Base-by-base conservation (phyloP, 2,329 filamentous ascomycete species). In the Tolypocladium inflatum region DNA sequence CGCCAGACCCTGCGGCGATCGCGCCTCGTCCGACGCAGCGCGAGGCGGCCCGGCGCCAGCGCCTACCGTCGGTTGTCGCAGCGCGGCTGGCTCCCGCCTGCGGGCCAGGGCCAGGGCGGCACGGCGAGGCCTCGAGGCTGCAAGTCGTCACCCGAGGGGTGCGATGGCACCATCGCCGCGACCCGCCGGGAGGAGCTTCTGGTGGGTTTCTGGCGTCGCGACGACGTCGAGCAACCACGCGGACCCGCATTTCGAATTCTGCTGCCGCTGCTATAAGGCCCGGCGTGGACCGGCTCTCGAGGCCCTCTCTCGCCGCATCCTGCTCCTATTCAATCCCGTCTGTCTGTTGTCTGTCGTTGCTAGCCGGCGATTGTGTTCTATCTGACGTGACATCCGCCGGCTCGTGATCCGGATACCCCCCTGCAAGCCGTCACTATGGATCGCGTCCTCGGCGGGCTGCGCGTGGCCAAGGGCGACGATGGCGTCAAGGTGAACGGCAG, bases 101-200 rank as follows among this genome's bases (percentile, higher is more conserved):
- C 30, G 21, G 8, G 10, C 10, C 37, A 38, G 37, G 35, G 35
- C 35, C 33, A 26, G 38, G 35, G 8, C 35, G 6, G 26, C 26
- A 30, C 26, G 3, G 4, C 43, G 19, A 13, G 37, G 56, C 33
- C 33, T 48, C 17, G 30, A 6, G 13, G 37, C 9, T 10, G 41
- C 39, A 58, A 59, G 41, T 59, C 59, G 61, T 62, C 59, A 61
- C 55, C 21, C 41, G 21, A 57, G 59, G 61, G 62, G 62, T 57
- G 52, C 57, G 60, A 63, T 63, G 60, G 51, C 61, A 63, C 60
- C 61, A 63, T 63, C 57, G 33, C n/a, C 43, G n/a, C 52, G 61
- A 60, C 61, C 61, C 61, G 58, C 58, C 23, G 15, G 13, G 19
- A 15, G 23, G 21, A 33, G 4, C 54, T 51, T 57, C 50, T 50